A percentile compares a stretch with the other conserved stretches of the same genome.
Evolutionary conservation across 2,329 filamentous ascomycete genomes (phyloP).

Genomic region (Nothopassalora personata): DNA sequence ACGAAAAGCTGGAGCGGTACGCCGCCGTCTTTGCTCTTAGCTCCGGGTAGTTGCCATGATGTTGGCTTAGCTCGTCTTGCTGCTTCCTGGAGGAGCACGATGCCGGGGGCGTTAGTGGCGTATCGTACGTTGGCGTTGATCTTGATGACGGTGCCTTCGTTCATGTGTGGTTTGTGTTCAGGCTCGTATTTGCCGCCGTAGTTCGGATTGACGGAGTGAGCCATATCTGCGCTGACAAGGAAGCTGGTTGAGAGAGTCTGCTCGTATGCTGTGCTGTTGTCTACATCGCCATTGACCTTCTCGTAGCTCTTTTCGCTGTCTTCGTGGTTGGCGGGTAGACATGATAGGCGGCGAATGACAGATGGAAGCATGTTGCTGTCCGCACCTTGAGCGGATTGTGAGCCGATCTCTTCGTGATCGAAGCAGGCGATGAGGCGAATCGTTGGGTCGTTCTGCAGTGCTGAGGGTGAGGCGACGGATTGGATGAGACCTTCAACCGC

Average conservation of each 20-base stretch:
- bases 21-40: slow-evolving; percentile 50
- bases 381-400: slow-evolving; percentile 84
- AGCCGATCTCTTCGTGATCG: slow-evolving; percentile 97
- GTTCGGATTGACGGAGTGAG: slow-evolving; percentile 92
- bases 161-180: slow-evolving; percentile 89
- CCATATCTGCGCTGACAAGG: slow-evolving; percentile 95
- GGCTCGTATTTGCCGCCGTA: slow-evolving; percentile 87
- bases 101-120: slow-evolving; percentile 91
- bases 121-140: slow-evolving; percentile 97
- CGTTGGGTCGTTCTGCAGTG: slow-evolving; percentile 68
- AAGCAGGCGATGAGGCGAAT: slow-evolving; percentile 94
- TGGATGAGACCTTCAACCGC: slow-evolving; percentile 77
- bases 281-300: slow-evolving; percentile 51
- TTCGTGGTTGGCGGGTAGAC: slow-evolving; percentile 58
- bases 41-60: slow-evolving; percentile 28
- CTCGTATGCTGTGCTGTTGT: slow-evolving; percentile 78
- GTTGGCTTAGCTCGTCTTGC: slow-evolving; percentile 55
- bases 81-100: slow-evolving; percentile 84
- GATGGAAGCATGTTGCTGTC: slow-evolving; percentile 86
- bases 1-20: slow-evolving; percentile 95
- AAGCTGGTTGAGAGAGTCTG: slow-evolving; percentile 88
- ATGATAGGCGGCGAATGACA: slow-evolving; percentile 78
- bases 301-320: slow-evolving; percentile 63
- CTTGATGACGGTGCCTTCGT: slow-evolving; percentile 94
- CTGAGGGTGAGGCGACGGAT: slow-evolving; percentile 59